A percentile compares a stretch with the other conserved stretches of the same genome.
Evolutionary conservation across 148 eudicot species (phyloP).

Genomic region (Pouteria glomerata): DNA sequence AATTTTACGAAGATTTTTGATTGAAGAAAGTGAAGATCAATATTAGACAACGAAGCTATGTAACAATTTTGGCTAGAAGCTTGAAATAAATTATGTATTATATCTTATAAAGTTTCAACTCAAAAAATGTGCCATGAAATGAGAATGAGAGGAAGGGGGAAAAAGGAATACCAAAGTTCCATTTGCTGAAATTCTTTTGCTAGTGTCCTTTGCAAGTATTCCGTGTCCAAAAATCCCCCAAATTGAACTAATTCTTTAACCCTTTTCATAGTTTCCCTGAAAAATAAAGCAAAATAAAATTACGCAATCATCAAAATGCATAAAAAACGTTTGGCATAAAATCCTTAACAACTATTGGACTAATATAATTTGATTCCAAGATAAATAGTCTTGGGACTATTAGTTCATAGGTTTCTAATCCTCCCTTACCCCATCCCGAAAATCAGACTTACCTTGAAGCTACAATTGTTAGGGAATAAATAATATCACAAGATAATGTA

Average conservation of each 20-base stretch:
- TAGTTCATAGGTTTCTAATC: no score
- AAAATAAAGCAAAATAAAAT: conserved; percentile 6
- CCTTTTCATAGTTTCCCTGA: conserved; percentile 56
- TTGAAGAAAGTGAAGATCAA: neutral
- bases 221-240: conserved; percentile 84
- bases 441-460: no score
- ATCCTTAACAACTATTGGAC: neutral
- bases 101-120: neutral
- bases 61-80: neutral
- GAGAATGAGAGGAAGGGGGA: neutral
- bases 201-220: conserved; percentile 69
- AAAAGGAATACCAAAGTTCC: conserved; percentile 66
- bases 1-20: neutral
- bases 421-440: no score
- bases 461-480: no score
- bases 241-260: conserved; percentile 61
- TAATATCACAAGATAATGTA: no score
- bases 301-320: neutral
- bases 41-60: neutral
- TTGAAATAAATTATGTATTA: neutral
- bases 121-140: neutral
- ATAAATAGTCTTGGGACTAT: no score
- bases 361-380: no score
- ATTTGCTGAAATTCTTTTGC: conserved; percentile 75
- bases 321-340: neutral